These are phyloP conservation scores for Eucalyptus pumila DNA, from an alignment of 345 rosid genomes.

Conservation along the genomic window DNA sequence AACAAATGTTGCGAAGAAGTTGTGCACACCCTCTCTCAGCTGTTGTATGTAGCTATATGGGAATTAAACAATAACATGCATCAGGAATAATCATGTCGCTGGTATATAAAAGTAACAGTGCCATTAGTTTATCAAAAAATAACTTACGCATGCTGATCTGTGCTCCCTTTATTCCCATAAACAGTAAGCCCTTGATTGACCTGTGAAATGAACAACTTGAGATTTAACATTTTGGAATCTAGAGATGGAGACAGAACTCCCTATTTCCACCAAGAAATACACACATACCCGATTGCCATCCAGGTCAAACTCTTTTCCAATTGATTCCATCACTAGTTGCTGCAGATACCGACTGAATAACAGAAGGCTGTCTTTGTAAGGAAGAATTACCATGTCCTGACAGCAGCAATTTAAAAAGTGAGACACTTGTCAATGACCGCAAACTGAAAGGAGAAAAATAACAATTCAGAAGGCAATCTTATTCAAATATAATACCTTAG, in stretches of 20 bases:
- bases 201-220: conserved; percentile 24
- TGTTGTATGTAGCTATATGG: conserved; percentile 85
- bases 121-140: not conserved
- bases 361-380: conserved; percentile 93
- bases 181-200: conserved; percentile 95
- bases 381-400: conserved; percentile 99
- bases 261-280: not conserved
- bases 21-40: conserved; percentile 95
- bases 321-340: conserved; percentile 98
- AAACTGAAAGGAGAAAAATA: not conserved
- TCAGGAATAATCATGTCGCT: not conserved
- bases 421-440: not conserved
- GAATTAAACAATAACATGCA: not conserved
- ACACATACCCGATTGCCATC: conserved; percentile 70
- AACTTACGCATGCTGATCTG: conserved; percentile 99
- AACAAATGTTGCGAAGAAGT: conserved; percentile 93
- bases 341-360: conserved; percentile 90
- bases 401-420: not conserved
- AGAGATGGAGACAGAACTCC: not conserved
- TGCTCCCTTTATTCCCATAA: conserved; percentile 99
- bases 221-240: not conserved
- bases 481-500: conserved; percentile 45
- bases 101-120: not conserved
- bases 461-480: not conserved
- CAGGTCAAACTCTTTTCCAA: conserved; percentile 96